A percentile compares a stretch with the other conserved stretches of the same genome.
Evolutionary conservation across 768 basidiomycete genomes (phyloP).

Genomic region (Coprinopsis strossmayeri): DNA sequence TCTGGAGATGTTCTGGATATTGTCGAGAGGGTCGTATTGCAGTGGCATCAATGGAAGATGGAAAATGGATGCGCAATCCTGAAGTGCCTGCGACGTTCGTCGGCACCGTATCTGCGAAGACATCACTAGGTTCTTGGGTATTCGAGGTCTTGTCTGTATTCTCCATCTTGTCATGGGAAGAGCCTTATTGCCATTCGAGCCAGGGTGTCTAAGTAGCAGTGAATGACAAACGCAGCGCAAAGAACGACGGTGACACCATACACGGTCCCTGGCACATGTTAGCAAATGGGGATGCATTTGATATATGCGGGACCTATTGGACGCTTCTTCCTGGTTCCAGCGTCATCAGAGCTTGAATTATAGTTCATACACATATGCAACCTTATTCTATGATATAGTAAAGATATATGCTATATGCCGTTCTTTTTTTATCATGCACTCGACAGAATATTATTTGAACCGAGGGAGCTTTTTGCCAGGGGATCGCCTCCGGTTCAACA

Average conservation of each 20-base stretch:
- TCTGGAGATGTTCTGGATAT: slow-evolving; percentile 14
- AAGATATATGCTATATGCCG: too few relatives aligned
- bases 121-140: slow-evolving; percentile 17
- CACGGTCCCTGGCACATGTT: neutral
- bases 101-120: slow-evolving; percentile 16
- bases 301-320: neutral
- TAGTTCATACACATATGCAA: too few relatives aligned
- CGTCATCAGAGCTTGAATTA: too few relatives aligned
- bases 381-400: too few relatives aligned
- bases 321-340: neutral
- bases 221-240: too few relatives aligned
- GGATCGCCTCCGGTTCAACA: slow-evolving; percentile 47
- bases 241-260: too few relatives aligned
- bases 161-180: slow-evolving; percentile 15
- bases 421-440: neutral
- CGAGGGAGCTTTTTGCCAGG: slow-evolving; percentile 54
- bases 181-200: neutral
- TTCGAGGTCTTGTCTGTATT: too few relatives aligned
- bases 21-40: slow-evolving; percentile 15
- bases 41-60: slow-evolving; percentile 14
- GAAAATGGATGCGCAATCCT: slow-evolving; percentile 18
- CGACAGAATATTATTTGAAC: slow-evolving; percentile 23
- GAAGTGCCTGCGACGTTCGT: slow-evolving; percentile 10
- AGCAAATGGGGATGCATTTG: slow-evolving; percentile 7
- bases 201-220: neutral